phyloP scores from a whole-genome alignment of 2,329 filamentous ascomycete species.

The Daldinia eschscholtzii region DNA sequence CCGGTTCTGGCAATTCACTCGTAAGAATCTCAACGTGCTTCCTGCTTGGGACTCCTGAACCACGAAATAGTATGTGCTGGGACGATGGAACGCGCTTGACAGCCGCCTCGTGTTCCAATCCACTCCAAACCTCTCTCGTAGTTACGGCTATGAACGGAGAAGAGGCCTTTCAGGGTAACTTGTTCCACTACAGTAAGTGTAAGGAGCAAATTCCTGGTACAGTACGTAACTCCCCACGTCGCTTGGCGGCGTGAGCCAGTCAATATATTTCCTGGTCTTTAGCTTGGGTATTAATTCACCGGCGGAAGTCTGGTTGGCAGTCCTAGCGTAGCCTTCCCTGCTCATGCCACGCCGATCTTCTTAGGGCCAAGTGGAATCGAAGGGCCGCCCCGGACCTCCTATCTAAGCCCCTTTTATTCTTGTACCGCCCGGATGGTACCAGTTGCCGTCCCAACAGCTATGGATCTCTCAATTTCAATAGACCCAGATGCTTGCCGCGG shows the following conservation, averaged over 20 bases:
- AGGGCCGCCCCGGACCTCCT: slow-evolving; percentile 42
- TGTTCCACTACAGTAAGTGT: slow-evolving; percentile 40
- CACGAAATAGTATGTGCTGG: slow-evolving; percentile 35
- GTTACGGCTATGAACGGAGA: slow-evolving; percentile 40
- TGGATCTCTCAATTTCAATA: slow-evolving; percentile 37
- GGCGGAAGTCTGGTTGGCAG: slow-evolving; percentile 33
- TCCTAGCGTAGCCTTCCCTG: slow-evolving; percentile 43
- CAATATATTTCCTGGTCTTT: slow-evolving; percentile 42
- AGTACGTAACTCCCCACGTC: slow-evolving; percentile 38
- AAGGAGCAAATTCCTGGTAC: slow-evolving; percentile 38
- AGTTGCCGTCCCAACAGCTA: slow-evolving; percentile 31
- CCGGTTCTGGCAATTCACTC: slow-evolving; percentile 40
- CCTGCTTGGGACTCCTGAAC: slow-evolving; percentile 35
- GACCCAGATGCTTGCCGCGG: slow-evolving; percentile 16
- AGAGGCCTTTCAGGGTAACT: slow-evolving; percentile 41
- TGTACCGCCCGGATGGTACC: slow-evolving; percentile 42
- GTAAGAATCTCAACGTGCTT: slow-evolving; percentile 37
- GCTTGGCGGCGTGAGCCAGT: slow-evolving; percentile 36
- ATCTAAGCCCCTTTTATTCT: slow-evolving; percentile 33
- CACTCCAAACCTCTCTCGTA: slow-evolving; percentile 35
- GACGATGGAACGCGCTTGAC: slow-evolving; percentile 42
- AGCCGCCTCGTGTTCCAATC: slow-evolving; percentile 45
- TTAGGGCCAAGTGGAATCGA: slow-evolving; percentile 41
- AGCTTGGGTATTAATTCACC: slow-evolving; percentile 42
- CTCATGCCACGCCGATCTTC: slow-evolving; percentile 41